Evolutionary conservation across 176 grass and related monocot species (phyloP), one percentile per base, ranked within the genome.

Genomic region (Oryza rufipogon): DNA sequence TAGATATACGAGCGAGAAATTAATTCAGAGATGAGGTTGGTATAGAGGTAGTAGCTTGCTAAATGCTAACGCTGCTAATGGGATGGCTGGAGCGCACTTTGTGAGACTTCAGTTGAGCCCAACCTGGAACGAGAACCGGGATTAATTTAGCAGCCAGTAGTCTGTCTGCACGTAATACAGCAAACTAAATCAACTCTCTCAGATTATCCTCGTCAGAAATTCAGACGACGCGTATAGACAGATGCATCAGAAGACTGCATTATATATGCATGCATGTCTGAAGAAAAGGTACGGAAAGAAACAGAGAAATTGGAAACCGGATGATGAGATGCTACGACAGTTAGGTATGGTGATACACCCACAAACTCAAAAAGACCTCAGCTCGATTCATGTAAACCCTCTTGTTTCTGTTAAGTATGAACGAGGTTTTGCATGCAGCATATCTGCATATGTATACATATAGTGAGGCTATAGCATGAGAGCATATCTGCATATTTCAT

Each of bases 81-180:
- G 48, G 45, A 12, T 66, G 86, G 86, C 83, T 89, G 88, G 66
- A 86, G n/a, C 83, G 88, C 88, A 90, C 88, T 52, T 74, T 78
- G 25, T 78, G 79, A 46, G 88, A 2, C 74, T 61, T 61, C 16
- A 68, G 88, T 86, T 86, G 88, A 86, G 15, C 68, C 88, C 74
- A 90, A 86, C 25, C 79, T 79, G 68, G 83, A 86, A 70, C 34
- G 39, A 15, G 1, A 23, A 3, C 20, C 58, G 8, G 20, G 16
- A 54, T 54, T 19, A 63, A 23, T 23, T 23, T 11, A 63, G 58
- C 56, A 61, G 51, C 16, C 16, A 19, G 51, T 54, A 54, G 15
- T 60, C 56, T 60, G 15, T 60, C 56, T 60, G 56, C 56, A 60
- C 56, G 56, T 60, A 60, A 60, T 60, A 58, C 56, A 60, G 56